phyloP scores from a whole-genome alignment of 78 protist species.

The Dictyostelium purpureum region DNA sequence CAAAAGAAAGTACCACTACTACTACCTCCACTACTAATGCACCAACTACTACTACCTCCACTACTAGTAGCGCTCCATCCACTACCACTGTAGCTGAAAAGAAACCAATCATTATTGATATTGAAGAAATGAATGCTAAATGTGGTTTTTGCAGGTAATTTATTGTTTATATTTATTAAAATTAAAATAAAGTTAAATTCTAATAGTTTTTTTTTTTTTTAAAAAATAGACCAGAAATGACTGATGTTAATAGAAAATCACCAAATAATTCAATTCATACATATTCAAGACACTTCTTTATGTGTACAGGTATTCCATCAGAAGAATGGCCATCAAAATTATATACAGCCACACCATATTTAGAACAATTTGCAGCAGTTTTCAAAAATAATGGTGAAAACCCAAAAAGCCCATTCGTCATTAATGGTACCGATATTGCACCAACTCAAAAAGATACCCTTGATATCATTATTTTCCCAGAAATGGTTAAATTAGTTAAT shows the following conservation, averaged over 20 bases:
- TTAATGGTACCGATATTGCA: conserved; percentile 38
- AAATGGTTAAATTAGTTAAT: conserved; percentile 28
- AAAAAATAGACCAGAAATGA: conserved; percentile 45
- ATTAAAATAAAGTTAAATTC: neutral
- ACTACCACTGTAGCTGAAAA: neutral
- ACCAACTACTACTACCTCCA: neutral
- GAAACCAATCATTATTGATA: neutral
- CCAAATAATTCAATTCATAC: conserved; percentile 45
- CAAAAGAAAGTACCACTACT: neutral
- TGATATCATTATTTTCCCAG: conserved; percentile 60
- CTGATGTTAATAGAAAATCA: neutral
- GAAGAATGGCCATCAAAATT: conserved; percentile 43
- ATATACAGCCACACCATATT: neutral
- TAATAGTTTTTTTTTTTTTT: neutral
- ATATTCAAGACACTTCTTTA: conserved; percentile 57
- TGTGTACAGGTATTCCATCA: conserved; percentile 42
- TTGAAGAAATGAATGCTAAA: conserved; percentile 50
- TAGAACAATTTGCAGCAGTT: neutral
- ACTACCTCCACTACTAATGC: neutral
- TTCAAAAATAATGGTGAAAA: conserved; percentile 3
- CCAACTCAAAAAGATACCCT: neutral
- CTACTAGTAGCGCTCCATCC: neutral
- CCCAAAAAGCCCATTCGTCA: neutral
- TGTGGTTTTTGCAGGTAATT: conserved; percentile 59
- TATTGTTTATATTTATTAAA: neutral